Conservation (phyloP, 169 alveolate species). For the Plasmodium gaboni region DNA sequence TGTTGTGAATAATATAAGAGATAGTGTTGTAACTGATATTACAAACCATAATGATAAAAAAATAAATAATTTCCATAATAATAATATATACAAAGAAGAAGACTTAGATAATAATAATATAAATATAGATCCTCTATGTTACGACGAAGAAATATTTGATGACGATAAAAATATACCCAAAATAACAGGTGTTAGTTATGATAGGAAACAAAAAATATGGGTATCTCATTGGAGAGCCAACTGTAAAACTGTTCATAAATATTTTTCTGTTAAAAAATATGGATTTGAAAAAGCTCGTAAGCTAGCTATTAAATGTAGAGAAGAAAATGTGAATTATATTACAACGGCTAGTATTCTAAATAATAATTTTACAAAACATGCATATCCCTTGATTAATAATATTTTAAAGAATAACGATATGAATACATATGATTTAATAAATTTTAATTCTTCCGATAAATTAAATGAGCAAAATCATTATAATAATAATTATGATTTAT, state of each 20-base stretch:
- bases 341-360: background rate
- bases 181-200: constrained; percentile 88
- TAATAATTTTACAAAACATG: background rate
- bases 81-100: no score
- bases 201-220: constrained; percentile 86
- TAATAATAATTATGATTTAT: background rate
- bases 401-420: background rate
- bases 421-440: background rate
- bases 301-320: constrained; percentile 85
- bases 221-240: constrained; percentile 87
- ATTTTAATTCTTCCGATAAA: background rate
- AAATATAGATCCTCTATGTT: no score
- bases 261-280: constrained; percentile 85
- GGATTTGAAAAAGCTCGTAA: constrained; percentile 87
- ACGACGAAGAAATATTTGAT: constrained; percentile 80
- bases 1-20: no score
- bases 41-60: no score
- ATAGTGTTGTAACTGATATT: no score
- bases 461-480: background rate
- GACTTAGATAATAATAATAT: no score
- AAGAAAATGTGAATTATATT: constrained; percentile 32
- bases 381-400: constrained; percentile 5
- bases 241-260: constrained; percentile 84
- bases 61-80: no score
- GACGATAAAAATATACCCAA: constrained; percentile 82